Percentiles rank a stretch among this genome's conserved stretches.
Evolutionary conservation across 805 yeast genomes (phyloP).

Genomic region (Hemisphaericaspora nanyangensis): DNA sequence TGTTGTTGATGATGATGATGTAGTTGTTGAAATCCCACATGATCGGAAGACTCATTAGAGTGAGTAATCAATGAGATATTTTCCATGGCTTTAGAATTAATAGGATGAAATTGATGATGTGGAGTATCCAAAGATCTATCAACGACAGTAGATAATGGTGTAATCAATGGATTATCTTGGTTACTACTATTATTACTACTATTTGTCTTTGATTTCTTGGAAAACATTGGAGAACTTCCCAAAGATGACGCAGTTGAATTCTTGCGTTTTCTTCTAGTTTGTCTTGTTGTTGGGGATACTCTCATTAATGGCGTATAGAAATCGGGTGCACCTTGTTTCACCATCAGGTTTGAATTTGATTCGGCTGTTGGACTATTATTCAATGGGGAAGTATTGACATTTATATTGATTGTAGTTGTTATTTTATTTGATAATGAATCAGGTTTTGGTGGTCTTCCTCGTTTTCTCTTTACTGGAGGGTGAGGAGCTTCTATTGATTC

Average conservation of each 20-base stretch:
- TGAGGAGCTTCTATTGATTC: conserved; percentile 4
- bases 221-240: conserved; percentile 4
- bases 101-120: conserved; percentile 8
- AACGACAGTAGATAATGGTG: conserved; percentile 17
- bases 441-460: conserved; percentile 47
- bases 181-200: not conserved
- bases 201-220: conserved; percentile 6
- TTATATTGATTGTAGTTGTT: conserved; percentile 39
- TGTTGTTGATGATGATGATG: no score
- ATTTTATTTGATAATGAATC: conserved; percentile 32
- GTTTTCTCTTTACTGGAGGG: conserved; percentile 32
- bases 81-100: conserved; percentile 32
- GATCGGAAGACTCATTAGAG: conserved; percentile 8
- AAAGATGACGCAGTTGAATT: conserved; percentile 4
- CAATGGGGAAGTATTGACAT: conserved; percentile 35
- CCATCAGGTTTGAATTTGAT: conserved; percentile 32
- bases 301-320: conserved; percentile 42
- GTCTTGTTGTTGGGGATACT: conserved; percentile 28
- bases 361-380: conserved; percentile 37
- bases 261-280: conserved; percentile 11
- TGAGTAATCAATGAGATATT: conserved; percentile 30
- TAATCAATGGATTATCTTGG: conserved; percentile 12
- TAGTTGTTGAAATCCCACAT: conserved; percentile 10
- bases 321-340: conserved; percentile 41
- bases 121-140: not conserved